Conservation (phyloP, 371 early-diverging fungal species). For the Rhizopus delemar region DNA sequence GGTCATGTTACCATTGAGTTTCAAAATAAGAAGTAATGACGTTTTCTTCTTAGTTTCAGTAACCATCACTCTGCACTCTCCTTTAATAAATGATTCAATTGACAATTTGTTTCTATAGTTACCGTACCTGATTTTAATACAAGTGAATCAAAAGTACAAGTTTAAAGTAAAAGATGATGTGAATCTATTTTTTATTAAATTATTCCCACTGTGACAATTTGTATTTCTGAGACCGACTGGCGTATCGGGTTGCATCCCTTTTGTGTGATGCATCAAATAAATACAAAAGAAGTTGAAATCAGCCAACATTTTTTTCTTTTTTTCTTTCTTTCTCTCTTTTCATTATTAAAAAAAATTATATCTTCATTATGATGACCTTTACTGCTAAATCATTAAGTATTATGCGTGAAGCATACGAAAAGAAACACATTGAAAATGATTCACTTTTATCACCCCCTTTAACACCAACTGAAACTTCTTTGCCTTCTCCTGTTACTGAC, state of each 20-base stretch:
- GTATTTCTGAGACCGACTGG: slow-evolving; percentile 23
- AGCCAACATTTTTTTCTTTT: slow-evolving; percentile 12
- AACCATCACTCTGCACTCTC: neutral
- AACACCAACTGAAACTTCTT: slow-evolving; percentile 26
- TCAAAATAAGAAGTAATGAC: neutral
- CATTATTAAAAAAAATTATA: slow-evolving; percentile 1
- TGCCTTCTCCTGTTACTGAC: too few species aligned
- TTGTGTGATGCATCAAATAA: slow-evolving; percentile 21
- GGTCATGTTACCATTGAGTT: slow-evolving; percentile 5
- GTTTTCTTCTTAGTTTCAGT: neutral
- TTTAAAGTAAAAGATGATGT: neutral
- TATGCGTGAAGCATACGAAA: slow-evolving; percentile 17
- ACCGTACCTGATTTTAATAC: too few species aligned
- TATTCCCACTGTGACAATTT: neutral
- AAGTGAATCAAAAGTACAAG: neutral
- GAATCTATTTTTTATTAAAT: neutral
- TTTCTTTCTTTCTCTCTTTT: slow-evolving; percentile 9
- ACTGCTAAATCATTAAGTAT: slow-evolving; percentile 16
- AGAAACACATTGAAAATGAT: slow-evolving; percentile 18
- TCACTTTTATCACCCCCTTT: slow-evolving; percentile 35
- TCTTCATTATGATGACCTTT: slow-evolving; percentile 8
- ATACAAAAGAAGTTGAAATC: slow-evolving; percentile 19
- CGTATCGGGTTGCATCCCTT: slow-evolving; percentile 35
- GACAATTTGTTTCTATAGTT: too few species aligned
- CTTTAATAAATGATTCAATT: neutral